Percentiles rank a stretch among this genome's conserved stretches.
phyloP scores from a whole-genome alignment of 2,329 filamentous ascomycete genomes.

The Cadophora malorum region DNA sequence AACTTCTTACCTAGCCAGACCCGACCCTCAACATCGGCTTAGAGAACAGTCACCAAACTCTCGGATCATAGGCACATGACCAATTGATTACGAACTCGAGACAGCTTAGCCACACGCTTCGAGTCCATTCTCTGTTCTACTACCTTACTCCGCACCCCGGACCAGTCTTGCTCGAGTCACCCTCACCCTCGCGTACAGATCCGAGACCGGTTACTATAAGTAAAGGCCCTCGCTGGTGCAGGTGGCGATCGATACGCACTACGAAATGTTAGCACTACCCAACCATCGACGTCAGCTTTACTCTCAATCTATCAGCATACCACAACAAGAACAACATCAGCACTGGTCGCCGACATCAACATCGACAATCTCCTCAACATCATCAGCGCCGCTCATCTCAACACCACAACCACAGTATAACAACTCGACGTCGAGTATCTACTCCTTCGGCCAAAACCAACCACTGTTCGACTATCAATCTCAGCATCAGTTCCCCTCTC shows the following conservation, averaged over 20 bases:
- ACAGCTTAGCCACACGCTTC: slow-evolving; percentile 25
- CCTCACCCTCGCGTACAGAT: neutral
- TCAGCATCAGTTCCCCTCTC: slow-evolving; percentile 29
- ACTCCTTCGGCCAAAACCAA: slow-evolving; percentile 38
- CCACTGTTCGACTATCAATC: slow-evolving; percentile 38
- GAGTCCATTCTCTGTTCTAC: slow-evolving; percentile 13
- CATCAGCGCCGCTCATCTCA: slow-evolving; percentile 24
- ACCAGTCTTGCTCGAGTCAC: slow-evolving; percentile 19
- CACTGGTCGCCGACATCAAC: slow-evolving; percentile 26
- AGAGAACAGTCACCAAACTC: slow-evolving; percentile 6
- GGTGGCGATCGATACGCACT: slow-evolving; percentile 28
- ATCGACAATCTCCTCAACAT: slow-evolving; percentile 13
- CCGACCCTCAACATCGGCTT: neutral
- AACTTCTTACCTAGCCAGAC: neutral
- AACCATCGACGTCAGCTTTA: slow-evolving; percentile 27
- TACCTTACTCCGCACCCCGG: slow-evolving; percentile 4
- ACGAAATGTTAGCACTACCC: slow-evolving; percentile 28
- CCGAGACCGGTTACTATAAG: slow-evolving; percentile 22
- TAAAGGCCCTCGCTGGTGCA: slow-evolving; percentile 3
- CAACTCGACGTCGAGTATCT: slow-evolving; percentile 31
- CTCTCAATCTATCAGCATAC: slow-evolving; percentile 26
- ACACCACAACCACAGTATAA: slow-evolving; percentile 33
- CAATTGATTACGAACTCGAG: slow-evolving; percentile 24
- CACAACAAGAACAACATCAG: slow-evolving; percentile 26
- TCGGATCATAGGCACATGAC: slow-evolving; percentile 24